Evolutionary conservation across 2,329 filamentous ascomycete genomes (phyloP).

Genomic region (Talaromyces atroroseus): DNA sequence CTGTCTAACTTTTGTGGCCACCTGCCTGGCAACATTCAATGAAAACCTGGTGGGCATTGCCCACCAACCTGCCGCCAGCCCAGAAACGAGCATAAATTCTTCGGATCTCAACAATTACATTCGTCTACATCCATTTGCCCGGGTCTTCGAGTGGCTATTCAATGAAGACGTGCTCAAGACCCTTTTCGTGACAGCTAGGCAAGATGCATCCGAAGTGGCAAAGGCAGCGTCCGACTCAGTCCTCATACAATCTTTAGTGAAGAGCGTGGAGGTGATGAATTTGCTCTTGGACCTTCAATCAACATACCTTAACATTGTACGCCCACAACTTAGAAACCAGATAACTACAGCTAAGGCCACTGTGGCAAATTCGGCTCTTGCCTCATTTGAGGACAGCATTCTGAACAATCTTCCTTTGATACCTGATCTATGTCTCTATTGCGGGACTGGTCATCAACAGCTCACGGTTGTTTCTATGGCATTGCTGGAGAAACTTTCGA

Average conservation of each 20-base stretch:
- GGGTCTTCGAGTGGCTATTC: constrained; percentile 97
- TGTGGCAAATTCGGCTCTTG: constrained; percentile 69
- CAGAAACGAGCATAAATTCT: constrained; percentile 69
- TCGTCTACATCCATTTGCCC: constrained; percentile 81
- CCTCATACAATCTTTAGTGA: constrained; percentile 69
- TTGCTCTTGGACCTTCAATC: constrained; percentile 79
- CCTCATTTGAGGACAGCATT: constrained; percentile 89
- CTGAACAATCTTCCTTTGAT: constrained; percentile 74
- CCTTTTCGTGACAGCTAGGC: constrained; percentile 72
- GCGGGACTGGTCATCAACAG: constrained; percentile 74
- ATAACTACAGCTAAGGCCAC: constrained; percentile 53
- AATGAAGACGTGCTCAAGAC: constrained; percentile 80
- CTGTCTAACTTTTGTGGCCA: constrained; percentile 76
- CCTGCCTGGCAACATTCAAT: constrained; percentile 81
- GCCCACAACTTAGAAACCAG: constrained; percentile 67
- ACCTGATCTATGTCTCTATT: constrained; percentile 78
- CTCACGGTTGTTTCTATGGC: constrained; percentile 75
- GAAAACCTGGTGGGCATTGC: constrained; percentile 84
- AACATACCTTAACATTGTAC: constrained; percentile 85
- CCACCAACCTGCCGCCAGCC: constrained; percentile 67
- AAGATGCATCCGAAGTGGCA: constrained; percentile 67
- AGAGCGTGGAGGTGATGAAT: constrained; percentile 77
- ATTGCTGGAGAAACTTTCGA: constrained; percentile 78
- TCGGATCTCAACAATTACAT: constrained; percentile 75
- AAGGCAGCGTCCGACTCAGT: constrained; percentile 72